These are phyloP conservation scores for Polyrhizophydium stewartii DNA, from an alignment of 371 early-diverging fungal species.

Conservation along the genomic window DNA sequence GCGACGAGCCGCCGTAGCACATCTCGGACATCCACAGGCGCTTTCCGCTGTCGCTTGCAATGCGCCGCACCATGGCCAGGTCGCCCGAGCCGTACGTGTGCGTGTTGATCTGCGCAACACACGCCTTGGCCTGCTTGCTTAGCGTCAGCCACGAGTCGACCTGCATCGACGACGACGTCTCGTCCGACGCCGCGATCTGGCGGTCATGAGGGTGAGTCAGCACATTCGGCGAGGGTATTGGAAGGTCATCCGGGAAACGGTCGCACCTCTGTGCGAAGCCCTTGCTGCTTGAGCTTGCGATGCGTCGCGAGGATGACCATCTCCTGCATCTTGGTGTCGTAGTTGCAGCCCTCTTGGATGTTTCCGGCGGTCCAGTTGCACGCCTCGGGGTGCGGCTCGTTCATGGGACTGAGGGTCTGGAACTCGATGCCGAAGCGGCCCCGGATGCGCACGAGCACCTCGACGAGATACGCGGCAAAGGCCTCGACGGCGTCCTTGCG, in stretches of 20 bases:
- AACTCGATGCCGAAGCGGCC: neutral
- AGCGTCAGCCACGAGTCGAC: neutral
- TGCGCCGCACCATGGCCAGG: neutral
- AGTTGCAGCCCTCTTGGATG: neutral
- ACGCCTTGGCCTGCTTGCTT: neutral
- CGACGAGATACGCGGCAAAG: neutral
- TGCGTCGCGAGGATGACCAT: neutral
- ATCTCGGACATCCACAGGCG: conserved; percentile 1
- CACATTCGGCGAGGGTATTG: neutral
- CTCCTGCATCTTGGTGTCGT: neutral
- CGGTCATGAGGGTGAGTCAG: neutral
- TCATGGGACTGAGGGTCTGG: neutral
- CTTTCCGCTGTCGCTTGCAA: neutral
- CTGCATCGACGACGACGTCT: neutral
- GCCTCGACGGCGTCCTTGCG: neutral
- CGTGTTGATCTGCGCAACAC: neutral
- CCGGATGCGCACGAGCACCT: neutral
- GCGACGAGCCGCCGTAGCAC: neutral
- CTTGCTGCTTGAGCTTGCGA: neutral
- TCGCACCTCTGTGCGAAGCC: neutral
- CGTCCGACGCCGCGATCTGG: neutral
- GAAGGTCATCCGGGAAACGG: neutral
- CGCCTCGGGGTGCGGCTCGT: neutral
- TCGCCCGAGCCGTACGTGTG: neutral
- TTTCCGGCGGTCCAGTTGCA: conserved; percentile 1